Evolutionary conservation across 2,329 filamentous ascomycete species (phyloP).

Genomic region (Botrytis squamosa): DNA sequence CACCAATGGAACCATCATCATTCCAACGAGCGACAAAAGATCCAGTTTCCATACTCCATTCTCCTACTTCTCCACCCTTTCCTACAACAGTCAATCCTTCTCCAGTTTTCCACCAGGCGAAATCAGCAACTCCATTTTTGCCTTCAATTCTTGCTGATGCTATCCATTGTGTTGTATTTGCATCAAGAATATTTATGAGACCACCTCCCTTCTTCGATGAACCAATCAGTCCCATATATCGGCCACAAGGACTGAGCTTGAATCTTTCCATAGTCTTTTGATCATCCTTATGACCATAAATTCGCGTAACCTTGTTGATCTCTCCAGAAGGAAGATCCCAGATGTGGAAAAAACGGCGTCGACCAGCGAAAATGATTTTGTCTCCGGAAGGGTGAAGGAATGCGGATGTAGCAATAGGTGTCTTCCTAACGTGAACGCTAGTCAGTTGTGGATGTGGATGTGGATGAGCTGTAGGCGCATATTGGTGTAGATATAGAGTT

Average conservation of each 20-base stretch:
- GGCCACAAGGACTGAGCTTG: slow-evolving; percentile 80
- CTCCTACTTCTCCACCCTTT: slow-evolving; percentile 84
- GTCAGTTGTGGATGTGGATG: slow-evolving; percentile 87
- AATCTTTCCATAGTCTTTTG: slow-evolving; percentile 91
- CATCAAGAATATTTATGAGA: slow-evolving; percentile 80
- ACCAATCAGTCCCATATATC: slow-evolving; percentile 80
- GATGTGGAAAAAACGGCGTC: slow-evolving; percentile 87
- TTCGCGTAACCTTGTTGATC: slow-evolving; percentile 76
- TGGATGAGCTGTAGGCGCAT: slow-evolving; percentile 71
- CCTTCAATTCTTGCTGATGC: slow-evolving; percentile 79
- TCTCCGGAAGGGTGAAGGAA: slow-evolving; percentile 73
- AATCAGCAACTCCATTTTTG: slow-evolving; percentile 80
- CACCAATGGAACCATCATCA: slow-evolving; percentile 86
- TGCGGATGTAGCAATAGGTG: slow-evolving; percentile 78
- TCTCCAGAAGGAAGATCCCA: slow-evolving; percentile 84
- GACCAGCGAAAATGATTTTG: slow-evolving; percentile 83
- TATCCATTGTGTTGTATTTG: slow-evolving; percentile 81
- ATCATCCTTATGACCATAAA: slow-evolving; percentile 74
- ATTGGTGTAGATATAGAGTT: slow-evolving; percentile 84
- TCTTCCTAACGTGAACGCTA: slow-evolving; percentile 80
- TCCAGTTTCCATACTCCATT: slow-evolving; percentile 71
- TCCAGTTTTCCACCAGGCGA: slow-evolving; percentile 87
- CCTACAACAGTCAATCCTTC: slow-evolving; percentile 79
- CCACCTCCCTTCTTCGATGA: slow-evolving; percentile 83
- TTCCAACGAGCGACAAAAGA: slow-evolving; percentile 79